These are phyloP conservation scores for Brassica nigra DNA, from an alignment of 345 rosid genomes.

Conservation along the genomic window DNA sequence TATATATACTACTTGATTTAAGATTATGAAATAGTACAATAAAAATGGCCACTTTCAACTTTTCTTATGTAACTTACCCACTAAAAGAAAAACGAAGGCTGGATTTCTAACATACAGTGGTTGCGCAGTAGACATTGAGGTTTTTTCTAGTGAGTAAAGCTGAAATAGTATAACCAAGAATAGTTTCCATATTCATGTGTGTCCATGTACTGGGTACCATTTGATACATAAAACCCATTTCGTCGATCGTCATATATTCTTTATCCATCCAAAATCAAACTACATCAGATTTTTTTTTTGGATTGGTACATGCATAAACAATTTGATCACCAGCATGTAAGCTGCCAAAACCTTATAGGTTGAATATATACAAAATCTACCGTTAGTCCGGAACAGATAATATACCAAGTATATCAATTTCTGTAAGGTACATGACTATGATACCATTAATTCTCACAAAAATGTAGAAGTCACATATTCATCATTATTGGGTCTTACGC, in stretches of 20 bases:
- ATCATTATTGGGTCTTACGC: slow-evolving; percentile 27
- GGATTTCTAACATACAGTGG: not conserved
- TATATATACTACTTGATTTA: not conserved
- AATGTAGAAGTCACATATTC: not conserved
- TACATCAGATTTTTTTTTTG: not conserved
- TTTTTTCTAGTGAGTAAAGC: not conserved
- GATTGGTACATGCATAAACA: not conserved
- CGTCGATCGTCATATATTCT: not conserved
- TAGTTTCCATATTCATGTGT: not conserved
- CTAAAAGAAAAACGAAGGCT: not conserved
- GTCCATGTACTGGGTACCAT: not conserved
- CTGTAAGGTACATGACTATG: not conserved
- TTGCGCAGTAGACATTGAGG: not conserved
- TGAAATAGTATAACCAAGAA: not conserved
- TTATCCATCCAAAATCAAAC: not conserved
- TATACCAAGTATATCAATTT: slow-evolving; percentile 14
- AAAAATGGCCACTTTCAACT: not conserved
- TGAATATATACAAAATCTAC: not conserved
- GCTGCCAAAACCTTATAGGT: not conserved
- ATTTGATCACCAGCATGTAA: not conserved
- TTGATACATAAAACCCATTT: not conserved
- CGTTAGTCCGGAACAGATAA: not conserved
- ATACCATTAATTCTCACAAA: slow-evolving; percentile 7
- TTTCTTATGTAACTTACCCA: not conserved
- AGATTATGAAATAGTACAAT: not conserved